Base-by-base conservation (phyloP, 345 rosid species). In the Moricandia moricandioides region DNA sequence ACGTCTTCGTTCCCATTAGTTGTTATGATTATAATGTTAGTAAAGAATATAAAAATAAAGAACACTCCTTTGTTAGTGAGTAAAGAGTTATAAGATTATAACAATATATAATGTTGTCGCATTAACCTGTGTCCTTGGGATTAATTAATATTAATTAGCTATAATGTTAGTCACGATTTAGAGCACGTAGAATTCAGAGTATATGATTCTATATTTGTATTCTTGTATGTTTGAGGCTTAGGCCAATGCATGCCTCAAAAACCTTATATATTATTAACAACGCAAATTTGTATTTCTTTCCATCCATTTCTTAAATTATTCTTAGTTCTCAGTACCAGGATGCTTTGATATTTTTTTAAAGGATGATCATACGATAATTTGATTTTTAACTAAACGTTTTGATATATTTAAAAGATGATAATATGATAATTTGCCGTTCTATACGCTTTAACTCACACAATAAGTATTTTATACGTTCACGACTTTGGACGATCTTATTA, bases 1-100 rank as follows among this genome's bases (percentile, higher is more conserved):
- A 71, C 81, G 77, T 78, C 80, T 65, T 59, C 62, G 4, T 49
- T 12, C 17, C 17, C 47, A 71, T 71, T 59, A 59, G 30, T 60
- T 45, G 62, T 27, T 34, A 71, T 43, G 62, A 65, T 64, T 70
- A 57, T 16, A 31, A 31, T 64, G 67, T 65, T 21, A 13, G 47
- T 62, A 4, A 52, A 14, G 57, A 75, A 47, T 49, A 18, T 52
- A 0, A 69, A 61, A 75, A 47, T 49, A 18, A 37, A 0, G 62
- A 61, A 45, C 4, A 59, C 39, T 43, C 64, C 16, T 54, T 55
- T 62, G 54, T 69, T 40, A 54, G 79, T 76, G 74, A 74, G 57
- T 61, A 45, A 52, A 14, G 58, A 76, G 58, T 68, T 49, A 18
- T 39, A 0, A 69, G 51, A 35, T 16, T 51, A 35, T 16, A 68